Evolutionary conservation across 345 rosid species (phyloP).

Genomic region (Euphorbia lathyris): DNA sequence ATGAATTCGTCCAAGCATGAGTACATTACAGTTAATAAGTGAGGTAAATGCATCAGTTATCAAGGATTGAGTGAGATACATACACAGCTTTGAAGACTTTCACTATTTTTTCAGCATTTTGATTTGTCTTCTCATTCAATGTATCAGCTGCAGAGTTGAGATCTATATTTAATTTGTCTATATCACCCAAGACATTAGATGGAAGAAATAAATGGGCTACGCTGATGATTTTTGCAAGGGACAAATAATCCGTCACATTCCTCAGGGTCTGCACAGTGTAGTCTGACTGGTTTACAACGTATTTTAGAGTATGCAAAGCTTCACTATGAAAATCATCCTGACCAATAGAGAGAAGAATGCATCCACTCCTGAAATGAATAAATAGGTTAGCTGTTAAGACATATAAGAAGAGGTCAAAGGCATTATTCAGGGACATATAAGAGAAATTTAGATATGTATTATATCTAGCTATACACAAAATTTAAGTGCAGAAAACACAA

Average conservation of each 20-base stretch:
- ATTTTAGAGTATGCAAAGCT: slow-evolving; percentile 69
- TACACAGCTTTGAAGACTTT: slow-evolving; percentile 69
- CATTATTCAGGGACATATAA: background rate
- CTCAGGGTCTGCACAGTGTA: slow-evolving; percentile 75
- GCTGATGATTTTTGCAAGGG: slow-evolving; percentile 81
- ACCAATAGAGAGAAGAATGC: slow-evolving; percentile 88
- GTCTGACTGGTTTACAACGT: slow-evolving; percentile 91
- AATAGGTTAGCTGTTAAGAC: slow-evolving; percentile 18
- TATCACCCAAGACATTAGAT: slow-evolving; percentile 56
- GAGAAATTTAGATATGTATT: background rate
- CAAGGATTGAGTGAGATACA: slow-evolving; percentile 28
- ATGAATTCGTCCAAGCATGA: slow-evolving; percentile 9
- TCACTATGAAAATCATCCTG: slow-evolving; percentile 78
- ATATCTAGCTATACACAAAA: background rate
- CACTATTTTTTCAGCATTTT: slow-evolving; percentile 65
- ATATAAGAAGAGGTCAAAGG: background rate
- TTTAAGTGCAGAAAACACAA: background rate
- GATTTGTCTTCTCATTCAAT: slow-evolving; percentile 60
- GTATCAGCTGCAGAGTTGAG: slow-evolving; percentile 69
- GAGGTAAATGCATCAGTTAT: slow-evolving; percentile 6
- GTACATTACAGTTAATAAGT: slow-evolving; percentile 2
- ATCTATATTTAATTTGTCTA: slow-evolving; percentile 73
- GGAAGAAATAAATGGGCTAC: slow-evolving; percentile 84
- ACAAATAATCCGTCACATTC: slow-evolving; percentile 81
- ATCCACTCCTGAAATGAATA: slow-evolving; percentile 60